phyloP scores from a whole-genome alignment of 495 filamentous ascomycete genomes.

The Glarea lozoyensis region DNA sequence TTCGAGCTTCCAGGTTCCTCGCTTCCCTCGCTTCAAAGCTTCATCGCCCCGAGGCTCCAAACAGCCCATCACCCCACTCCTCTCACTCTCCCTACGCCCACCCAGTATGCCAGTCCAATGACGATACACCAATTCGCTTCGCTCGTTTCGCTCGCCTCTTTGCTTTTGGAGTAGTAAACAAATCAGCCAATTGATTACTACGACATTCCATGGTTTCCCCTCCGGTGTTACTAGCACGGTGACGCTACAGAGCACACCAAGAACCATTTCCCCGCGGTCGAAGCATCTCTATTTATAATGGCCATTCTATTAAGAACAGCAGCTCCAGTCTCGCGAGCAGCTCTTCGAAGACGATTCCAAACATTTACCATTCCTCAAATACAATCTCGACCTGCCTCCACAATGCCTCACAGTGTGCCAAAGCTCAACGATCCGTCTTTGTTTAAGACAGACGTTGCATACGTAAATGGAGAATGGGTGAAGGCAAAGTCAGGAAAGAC shows the following conservation, averaged over 20 bases:
- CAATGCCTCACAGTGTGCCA: constrained; percentile 18
- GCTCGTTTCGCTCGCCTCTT: too few relatives aligned
- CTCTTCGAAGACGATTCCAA: constrained; percentile 19
- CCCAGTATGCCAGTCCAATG: too few relatives aligned
- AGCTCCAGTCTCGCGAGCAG: constrained; percentile 13
- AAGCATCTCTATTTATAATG: constrained; percentile 6
- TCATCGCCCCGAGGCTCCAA: too few relatives aligned
- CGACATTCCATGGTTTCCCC: neutral
- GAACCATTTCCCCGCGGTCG: neutral
- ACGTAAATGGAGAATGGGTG: constrained; percentile 83
- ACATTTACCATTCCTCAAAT: constrained; percentile 11
- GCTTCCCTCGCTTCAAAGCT: too few relatives aligned
- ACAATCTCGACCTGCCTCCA: constrained; percentile 15
- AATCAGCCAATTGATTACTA: too few relatives aligned
- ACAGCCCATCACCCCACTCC: too few relatives aligned
- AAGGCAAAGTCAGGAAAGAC: constrained; percentile 65
- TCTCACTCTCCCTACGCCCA: too few relatives aligned
- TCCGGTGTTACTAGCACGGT: constrained; percentile 7
- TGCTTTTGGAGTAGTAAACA: too few relatives aligned
- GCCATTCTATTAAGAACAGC: constrained; percentile 11
- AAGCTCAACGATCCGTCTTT: constrained; percentile 78
- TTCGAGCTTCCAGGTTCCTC: too few relatives aligned
- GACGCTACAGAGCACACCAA: neutral
- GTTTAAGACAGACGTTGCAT: constrained; percentile 67
- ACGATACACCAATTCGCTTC: too few relatives aligned